Base-by-base conservation (phyloP, 257 asterid species). In the Petunia secreta region DNA sequence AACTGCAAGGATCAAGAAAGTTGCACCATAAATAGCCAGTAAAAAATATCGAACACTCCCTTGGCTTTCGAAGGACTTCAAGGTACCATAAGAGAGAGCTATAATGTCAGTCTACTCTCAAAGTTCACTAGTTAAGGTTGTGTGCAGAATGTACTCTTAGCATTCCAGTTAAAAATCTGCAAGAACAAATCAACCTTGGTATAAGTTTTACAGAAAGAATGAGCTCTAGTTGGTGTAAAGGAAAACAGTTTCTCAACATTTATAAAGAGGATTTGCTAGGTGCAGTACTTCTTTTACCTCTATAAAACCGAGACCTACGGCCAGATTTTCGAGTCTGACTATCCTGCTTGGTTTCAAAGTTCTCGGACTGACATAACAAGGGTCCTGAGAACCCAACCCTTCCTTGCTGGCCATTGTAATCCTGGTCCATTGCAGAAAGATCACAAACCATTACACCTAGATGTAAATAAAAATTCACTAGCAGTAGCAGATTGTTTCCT, bases 241-340 rank as follows among this genome's bases (percentile, higher is more conserved):
- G 77, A 34, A 50, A 48, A 50, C 50, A 71, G 55, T 52, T 52
- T 52, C 55, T 52, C 13, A 1, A 52, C 55, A 52, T 52, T 52
- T 52, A 52, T 52, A 52, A 52, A 52, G 55, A 52, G 55, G 10
- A 52, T 52, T 52, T 52, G 14, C 14, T 14, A 52, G 15, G 10
- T 9, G 44, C 34, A 50, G 36, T 25, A 25, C 25, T 63, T 66
- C 40, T 10, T 37, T 81, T 79, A 94, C 98, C 98, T 89, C 84
- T 81, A 58, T 86, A 77, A 78, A 94, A 93, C 5, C 96, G 92
- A 14, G 98, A 91, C 86, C 93, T 89, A 50, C 85, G 90, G 81
- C 46, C 85, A 78, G 65, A 63, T 9, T 75, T 87, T 44, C 77
- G 93, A 75, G 75, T 78, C 57, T 83, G 88, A 63, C 84, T 81